A percentile compares a stretch with the other conserved stretches of the same genome.
Conservation (phyloP, 192 early-diverging fungal genomes). For the Backusella westeae region DNA sequence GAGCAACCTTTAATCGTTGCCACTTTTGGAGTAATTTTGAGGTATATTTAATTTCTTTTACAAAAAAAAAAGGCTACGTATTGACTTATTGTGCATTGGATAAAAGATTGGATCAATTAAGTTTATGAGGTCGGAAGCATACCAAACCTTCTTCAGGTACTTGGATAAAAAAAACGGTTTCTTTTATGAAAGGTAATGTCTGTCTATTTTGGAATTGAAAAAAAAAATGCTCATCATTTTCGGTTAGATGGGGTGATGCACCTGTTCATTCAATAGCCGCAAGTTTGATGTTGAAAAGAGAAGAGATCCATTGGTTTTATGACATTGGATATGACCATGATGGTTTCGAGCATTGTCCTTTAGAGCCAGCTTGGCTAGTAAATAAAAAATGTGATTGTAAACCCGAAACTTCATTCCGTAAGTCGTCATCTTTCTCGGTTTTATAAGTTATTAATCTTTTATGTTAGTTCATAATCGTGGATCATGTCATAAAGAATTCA, state of each 20-base stretch:
- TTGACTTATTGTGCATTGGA: background rate
- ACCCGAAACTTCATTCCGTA: constrained; percentile 45
- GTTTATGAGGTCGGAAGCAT: constrained; percentile 64
- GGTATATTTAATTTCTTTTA: constrained; percentile 37
- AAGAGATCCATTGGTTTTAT: constrained; percentile 67
- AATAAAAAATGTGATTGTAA: constrained; percentile 54
- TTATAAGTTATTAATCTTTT: background rate
- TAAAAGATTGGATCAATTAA: constrained; percentile 35
- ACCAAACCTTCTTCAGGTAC: constrained; percentile 64
- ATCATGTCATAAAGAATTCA: constrained; percentile 14
- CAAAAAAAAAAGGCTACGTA: background rate
- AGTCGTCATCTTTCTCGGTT: background rate
- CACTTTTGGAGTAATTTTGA: constrained; percentile 94
- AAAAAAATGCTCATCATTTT: constrained; percentile 13
- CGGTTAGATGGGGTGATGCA: constrained; percentile 66
- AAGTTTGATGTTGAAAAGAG: constrained; percentile 47
- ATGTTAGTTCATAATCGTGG: background rate
- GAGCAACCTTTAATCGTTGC: constrained; percentile 64
- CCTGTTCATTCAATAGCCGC: constrained; percentile 68
- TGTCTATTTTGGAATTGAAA: background rate
- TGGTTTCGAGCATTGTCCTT: constrained; percentile 37
- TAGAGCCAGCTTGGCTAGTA: constrained; percentile 38
- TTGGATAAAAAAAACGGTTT: constrained; percentile 77
- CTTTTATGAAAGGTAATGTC: constrained; percentile 60
- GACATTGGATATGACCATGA: constrained; percentile 66